Evolutionary conservation across 805 yeast species (phyloP), one percentile per base, ranked within the genome.

Genomic region (Schwanniomyces pseudopolymorphus): DNA sequence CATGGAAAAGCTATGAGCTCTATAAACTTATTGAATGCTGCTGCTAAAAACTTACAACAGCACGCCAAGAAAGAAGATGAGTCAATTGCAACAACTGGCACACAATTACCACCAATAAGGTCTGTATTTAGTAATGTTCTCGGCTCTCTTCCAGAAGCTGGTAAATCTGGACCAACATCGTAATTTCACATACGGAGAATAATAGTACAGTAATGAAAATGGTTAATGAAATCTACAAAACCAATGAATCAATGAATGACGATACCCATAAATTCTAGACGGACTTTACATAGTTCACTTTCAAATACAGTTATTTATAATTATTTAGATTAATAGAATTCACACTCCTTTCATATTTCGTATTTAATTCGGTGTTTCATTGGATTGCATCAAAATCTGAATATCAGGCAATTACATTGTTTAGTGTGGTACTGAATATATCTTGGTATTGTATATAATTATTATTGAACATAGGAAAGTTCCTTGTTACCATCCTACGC

Each of bases 41-140:
- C 60, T 16, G 39, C 58, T 38, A 54, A 58, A 47, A 63, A 59
- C 49, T 54, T 68, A 40, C 61, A 60, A 50, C 49, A 53, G 39
- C 60, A 60, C 39, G 53, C 52, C 35, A 45, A 48, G 19, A 48
- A 22, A 2, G 47, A 40, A 33, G 49, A 49, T n/a, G 48, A 57
- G 20, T 59, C 66, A 48, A 71, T 72, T 33, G 75, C 77, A 7
- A 63, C 66, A 42, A 62, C 63, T 27, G 74, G 77, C 13, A 70
- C 74, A 4, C 61, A 57, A 48, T 60, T 72, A 43, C 77, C 77
- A 9, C 76, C 77, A 2, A 70, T 72, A 38, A 54, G 77, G 28
- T 57, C 67, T 20, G 72, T 71, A 35, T 65, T 70, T 42, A 59
- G 62, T 38, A 38, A 6, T 4, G 21, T 21, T 22, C 24, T 38